Percentiles rank a stretch among this genome's conserved stretches.
phyloP scores from a whole-genome alignment of 495 filamentous ascomycete species.

The Endocarpon pusillum region DNA sequence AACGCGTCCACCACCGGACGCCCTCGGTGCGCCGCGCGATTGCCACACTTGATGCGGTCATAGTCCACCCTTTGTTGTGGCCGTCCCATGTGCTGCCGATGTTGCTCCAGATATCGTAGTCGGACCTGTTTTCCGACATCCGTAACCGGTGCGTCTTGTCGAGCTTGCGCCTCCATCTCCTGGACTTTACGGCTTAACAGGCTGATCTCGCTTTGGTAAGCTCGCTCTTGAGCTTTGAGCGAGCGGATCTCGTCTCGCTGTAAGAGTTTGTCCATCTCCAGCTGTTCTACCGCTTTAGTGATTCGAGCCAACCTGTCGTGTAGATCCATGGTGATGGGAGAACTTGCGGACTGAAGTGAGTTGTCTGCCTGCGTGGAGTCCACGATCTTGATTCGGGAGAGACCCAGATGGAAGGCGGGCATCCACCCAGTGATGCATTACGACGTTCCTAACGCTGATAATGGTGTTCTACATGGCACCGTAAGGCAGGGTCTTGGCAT shows the following conservation, averaged over 20 bases:
- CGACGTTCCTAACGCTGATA: too few species aligned
- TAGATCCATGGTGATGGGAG: too few species aligned
- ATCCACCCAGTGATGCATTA: too few species aligned
- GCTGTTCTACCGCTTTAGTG: slow-evolving; percentile 4
- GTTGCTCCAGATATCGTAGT: slow-evolving; percentile 4
- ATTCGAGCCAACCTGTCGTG: slow-evolving; percentile 2
- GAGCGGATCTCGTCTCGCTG: slow-evolving; percentile 6
- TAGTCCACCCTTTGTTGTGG: not conserved
- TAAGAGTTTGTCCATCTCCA: slow-evolving; percentile 3
- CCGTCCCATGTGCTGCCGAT: slow-evolving; percentile 4
- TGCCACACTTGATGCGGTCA: slow-evolving; percentile 5
- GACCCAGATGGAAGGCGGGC: too few species aligned
- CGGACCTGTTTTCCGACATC: slow-evolving; percentile 5
- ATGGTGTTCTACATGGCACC: too few species aligned
- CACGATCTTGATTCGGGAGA: too few species aligned
- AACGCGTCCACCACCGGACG: slow-evolving; percentile 6
- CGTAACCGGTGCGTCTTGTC: slow-evolving; percentile 1
- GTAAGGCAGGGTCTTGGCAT: too few species aligned
- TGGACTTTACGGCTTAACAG: slow-evolving; percentile 4
- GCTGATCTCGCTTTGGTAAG: slow-evolving; percentile 4
- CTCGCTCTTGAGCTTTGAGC: slow-evolving; percentile 4
- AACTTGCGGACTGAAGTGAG: too few species aligned
- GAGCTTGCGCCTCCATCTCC: slow-evolving; percentile 1
- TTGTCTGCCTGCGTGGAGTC: too few species aligned
- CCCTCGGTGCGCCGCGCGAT: slow-evolving; percentile 7